A percentile compares a stretch with the other conserved stretches of the same genome.
These are phyloP conservation scores for Vitellaria paradoxa DNA, from an alignment of 179 eudicot genomes.

Conservation along the genomic window DNA sequence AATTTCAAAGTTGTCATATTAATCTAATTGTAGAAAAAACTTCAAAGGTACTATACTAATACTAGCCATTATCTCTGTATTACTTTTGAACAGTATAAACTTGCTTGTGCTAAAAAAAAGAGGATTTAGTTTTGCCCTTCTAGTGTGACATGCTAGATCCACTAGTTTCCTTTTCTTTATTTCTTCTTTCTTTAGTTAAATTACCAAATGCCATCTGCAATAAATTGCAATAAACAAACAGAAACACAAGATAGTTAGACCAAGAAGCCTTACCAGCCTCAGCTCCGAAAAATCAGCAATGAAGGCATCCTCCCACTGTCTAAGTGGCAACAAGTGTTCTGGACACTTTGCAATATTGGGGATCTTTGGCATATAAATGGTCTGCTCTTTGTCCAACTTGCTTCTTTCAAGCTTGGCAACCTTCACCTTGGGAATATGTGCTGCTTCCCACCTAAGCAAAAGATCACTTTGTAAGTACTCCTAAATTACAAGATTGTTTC, in stretches of 20 bases:
- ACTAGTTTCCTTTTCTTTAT: too few species aligned
- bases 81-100: too few species aligned
- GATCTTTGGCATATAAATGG: conserved; percentile 80
- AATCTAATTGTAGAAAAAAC: too few species aligned
- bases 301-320: conserved; percentile 82
- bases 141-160: too few species aligned
- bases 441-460: conserved; percentile 81
- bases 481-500: background rate
- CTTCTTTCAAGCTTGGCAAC: conserved; percentile 61
- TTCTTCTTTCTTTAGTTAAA: background rate
- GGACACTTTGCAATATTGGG: conserved; percentile 85
- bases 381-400: conserved; percentile 60
- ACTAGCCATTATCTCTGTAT: too few species aligned
- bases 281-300: conserved; percentile 73
- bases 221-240: conserved; percentile 12
- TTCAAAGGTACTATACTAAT: too few species aligned
- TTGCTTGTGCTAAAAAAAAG: too few species aligned
- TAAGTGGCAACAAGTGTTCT: conserved; percentile 58
- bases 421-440: conserved; percentile 76
- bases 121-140: too few species aligned
- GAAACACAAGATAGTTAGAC: background rate
- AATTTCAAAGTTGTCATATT: too few species aligned
- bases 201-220: background rate
- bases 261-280: conserved; percentile 53
- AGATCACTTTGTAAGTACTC: conserved; percentile 3